Conservation (phyloP, 108 stramenopile species). For the Cyclostephanos tholiformis region DNA sequence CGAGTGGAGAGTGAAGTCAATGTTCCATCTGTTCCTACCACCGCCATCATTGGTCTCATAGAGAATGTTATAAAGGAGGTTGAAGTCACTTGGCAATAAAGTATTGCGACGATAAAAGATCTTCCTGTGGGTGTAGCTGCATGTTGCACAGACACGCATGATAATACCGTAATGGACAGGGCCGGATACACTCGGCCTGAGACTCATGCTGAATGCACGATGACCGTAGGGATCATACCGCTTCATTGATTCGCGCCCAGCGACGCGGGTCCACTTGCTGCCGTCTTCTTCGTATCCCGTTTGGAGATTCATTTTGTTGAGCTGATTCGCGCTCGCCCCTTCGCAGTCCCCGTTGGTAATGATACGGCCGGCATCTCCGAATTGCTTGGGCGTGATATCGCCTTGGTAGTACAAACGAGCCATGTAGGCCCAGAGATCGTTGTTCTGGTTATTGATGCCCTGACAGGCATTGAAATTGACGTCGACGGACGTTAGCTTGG, state of each 20-base stretch:
- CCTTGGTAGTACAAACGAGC: constrained; percentile 47
- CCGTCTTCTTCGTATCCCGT: constrained; percentile 35
- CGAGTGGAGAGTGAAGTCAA: constrained; percentile 49
- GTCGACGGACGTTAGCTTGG: constrained; percentile 24
- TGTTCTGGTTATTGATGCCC: constrained; percentile 50
- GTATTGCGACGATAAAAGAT: constrained; percentile 46
- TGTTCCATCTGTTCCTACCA: constrained; percentile 23
- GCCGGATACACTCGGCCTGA: constrained; percentile 8
- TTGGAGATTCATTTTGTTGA: constrained; percentile 9
- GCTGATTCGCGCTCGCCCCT: constrained; percentile 16
- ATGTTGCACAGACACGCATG: constrained; percentile 30
- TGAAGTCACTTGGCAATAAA: constrained; percentile 14
- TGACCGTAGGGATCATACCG: constrained; percentile 1
- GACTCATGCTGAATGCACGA: constrained; percentile 29
- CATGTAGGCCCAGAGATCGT: constrained; percentile 56
- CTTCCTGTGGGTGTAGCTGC: constrained; percentile 26
- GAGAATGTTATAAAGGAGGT: constrained; percentile 30
- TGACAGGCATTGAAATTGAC: constrained; percentile 57
- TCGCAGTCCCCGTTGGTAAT: constrained; percentile 26
- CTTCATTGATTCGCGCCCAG: constrained; percentile 30
- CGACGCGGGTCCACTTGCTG: constrained; percentile 35
- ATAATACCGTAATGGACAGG: constrained; percentile 24
- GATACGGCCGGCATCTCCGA: constrained; percentile 35
- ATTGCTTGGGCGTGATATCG: constrained; percentile 30
- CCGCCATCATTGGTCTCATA: constrained; percentile 4